Evolutionary conservation across 306 rosid genomes (phyloP).

Genomic region (Senna siamea): DNA sequence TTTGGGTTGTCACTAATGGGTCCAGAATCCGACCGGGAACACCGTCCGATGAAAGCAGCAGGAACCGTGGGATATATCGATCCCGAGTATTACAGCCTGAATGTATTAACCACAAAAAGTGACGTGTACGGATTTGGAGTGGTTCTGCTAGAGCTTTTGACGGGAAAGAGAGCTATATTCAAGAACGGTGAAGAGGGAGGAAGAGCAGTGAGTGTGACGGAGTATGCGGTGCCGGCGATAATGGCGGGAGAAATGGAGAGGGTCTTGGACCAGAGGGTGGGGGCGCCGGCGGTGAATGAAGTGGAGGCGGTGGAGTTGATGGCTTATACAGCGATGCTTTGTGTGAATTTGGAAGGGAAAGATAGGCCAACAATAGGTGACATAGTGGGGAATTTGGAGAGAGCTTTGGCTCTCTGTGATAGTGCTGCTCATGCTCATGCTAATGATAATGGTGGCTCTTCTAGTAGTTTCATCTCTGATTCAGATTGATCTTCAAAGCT

Average conservation of each 20-base stretch:
- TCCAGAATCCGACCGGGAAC: constrained; percentile 59
- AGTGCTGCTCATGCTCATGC: constrained; percentile 5
- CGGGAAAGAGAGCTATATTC: constrained; percentile 92
- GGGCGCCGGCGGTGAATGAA: constrained; percentile 62
- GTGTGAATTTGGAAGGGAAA: constrained; percentile 92
- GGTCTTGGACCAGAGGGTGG: constrained; percentile 75
- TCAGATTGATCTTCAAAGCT: too few species aligned
- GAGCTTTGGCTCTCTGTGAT: constrained; percentile 70
- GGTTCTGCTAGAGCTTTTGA: constrained; percentile 81
- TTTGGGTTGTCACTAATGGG: constrained; percentile 85
- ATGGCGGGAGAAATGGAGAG: constrained; percentile 68
- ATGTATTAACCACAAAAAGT: constrained; percentile 82
- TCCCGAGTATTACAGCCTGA: constrained; percentile 93
- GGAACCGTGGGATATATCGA: constrained; percentile 94
- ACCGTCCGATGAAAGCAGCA: constrained; percentile 65
- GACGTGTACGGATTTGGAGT: constrained; percentile 94
- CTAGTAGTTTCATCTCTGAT: too few species aligned
- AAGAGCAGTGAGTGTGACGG: constrained; percentile 74
- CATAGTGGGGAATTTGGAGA: constrained; percentile 80
- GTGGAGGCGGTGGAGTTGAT: constrained; percentile 83
- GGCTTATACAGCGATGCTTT: constrained; percentile 75
- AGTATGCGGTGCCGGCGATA: constrained; percentile 78
- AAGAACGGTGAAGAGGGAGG: constrained; percentile 60
- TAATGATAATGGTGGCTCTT: too few species aligned
- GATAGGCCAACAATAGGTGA: constrained; percentile 91